A percentile compares a stretch with the other conserved stretches of the same genome.
Evolutionary conservation across 2,329 filamentous ascomycete species (phyloP).

Genomic region (Canariomyces notabilis): DNA sequence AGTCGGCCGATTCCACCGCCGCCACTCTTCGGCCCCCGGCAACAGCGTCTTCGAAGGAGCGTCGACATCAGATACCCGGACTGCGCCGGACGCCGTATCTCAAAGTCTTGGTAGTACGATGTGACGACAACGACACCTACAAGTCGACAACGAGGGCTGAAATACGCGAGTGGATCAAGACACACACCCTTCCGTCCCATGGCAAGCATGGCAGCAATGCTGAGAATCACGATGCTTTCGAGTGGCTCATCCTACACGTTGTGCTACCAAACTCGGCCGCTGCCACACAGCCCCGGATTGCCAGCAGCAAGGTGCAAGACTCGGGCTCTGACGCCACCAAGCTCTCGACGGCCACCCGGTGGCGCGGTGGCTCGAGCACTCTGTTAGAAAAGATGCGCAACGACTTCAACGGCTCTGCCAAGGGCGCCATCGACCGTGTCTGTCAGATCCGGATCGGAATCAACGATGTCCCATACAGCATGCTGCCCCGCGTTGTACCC

Average conservation of each 20-base stretch:
- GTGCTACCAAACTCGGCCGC: conserved; percentile 81
- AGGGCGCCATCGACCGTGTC: conserved; percentile 69
- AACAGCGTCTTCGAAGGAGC: conserved; percentile 42
- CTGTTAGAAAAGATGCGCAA: conserved; percentile 83
- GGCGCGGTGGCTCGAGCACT: conserved; percentile 73
- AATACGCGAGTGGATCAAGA: conserved; percentile 87
- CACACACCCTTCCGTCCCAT: conserved; percentile 58
- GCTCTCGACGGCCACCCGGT: conserved; percentile 57
- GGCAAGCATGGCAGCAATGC: conserved; percentile 57
- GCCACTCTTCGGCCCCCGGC: conserved; percentile 31
- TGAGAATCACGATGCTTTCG: conserved; percentile 93
- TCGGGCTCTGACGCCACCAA: conserved; percentile 47
- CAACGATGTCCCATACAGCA: conserved; percentile 62
- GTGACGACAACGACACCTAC: conserved; percentile 94
- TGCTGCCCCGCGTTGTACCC: conserved; percentile 57
- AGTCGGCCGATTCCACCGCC: conserved; percentile 34
- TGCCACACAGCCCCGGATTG: conserved; percentile 68
- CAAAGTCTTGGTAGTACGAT: conserved; percentile 82
- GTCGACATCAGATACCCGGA: conserved; percentile 92
- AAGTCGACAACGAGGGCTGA: conserved; percentile 72
- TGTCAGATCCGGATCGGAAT: conserved; percentile 78
- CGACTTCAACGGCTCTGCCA: conserved; percentile 77
- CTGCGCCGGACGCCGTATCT: conserved; percentile 89
- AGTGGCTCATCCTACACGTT: conserved; percentile 92
- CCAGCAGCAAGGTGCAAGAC: conserved; percentile 48